Conservation (phyloP, 495 filamentous ascomycete species). For the Podospora bellae-mahoneyi region DNA sequence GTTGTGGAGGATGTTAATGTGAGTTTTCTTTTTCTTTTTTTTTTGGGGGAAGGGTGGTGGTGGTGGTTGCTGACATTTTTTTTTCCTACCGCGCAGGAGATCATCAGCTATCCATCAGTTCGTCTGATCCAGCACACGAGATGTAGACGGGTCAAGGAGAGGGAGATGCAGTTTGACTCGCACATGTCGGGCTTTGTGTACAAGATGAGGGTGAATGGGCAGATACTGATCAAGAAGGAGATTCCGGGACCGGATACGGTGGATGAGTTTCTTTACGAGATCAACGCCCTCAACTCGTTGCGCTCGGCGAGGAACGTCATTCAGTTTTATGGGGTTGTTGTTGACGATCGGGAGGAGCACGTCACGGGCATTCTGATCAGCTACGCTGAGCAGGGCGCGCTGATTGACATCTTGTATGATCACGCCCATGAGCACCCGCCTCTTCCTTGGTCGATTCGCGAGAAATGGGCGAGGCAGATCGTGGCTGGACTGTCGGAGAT, state of each 20-base stretch:
- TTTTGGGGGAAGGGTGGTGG: background rate
- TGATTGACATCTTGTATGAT: constrained; percentile 91
- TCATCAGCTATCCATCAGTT: constrained; percentile 79
- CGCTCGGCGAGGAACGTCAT: constrained; percentile 73
- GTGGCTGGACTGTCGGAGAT: constrained; percentile 87
- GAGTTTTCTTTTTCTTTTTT: constrained; percentile 19
- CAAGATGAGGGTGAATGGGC: constrained; percentile 70
- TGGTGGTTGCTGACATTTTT: background rate
- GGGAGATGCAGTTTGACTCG: constrained; percentile 75
- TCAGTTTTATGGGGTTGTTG: constrained; percentile 80
- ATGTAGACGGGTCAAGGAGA: constrained; percentile 66
- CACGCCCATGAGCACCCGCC: constrained; percentile 42
- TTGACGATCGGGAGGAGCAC: constrained; percentile 68
- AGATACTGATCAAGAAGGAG: constrained; percentile 90
- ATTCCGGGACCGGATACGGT: constrained; percentile 95
- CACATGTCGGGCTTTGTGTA: constrained; percentile 98
- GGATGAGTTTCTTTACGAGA: constrained; percentile 96
- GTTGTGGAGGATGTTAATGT: constrained; percentile 94
- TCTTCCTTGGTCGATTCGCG: constrained; percentile 70
- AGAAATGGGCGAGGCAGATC: constrained; percentile 91
- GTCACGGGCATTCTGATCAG: constrained; percentile 91
- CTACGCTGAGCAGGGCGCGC: constrained; percentile 80
- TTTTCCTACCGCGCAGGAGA: constrained; percentile 52
- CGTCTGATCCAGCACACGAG: constrained; percentile 71
- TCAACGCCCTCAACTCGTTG: constrained; percentile 87